Conservation (phyloP, 2,329 filamentous ascomycete species). For the Coleophoma crateriformis region DNA sequence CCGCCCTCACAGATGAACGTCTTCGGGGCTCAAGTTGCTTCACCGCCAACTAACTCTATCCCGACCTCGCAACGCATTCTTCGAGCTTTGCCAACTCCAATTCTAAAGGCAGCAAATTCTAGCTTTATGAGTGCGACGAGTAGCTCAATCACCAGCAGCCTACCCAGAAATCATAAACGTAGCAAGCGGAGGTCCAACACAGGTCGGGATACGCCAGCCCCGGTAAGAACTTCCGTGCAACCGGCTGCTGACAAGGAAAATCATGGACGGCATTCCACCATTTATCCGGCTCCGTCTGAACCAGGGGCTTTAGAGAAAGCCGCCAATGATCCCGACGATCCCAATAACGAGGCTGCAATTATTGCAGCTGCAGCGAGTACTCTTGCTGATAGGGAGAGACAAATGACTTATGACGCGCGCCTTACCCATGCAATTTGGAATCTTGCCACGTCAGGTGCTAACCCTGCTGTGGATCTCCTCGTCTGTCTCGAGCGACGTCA, state of each 20-base stretch:
- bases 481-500: conserved; percentile 89
- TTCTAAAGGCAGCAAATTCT: conserved; percentile 91
- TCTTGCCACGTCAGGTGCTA: conserved; percentile 81
- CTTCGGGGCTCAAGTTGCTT: conserved; percentile 64
- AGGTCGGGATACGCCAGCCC: conserved; percentile 29
- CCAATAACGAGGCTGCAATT: conserved; percentile 25
- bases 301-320: conserved; percentile 18
- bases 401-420: conserved; percentile 72
- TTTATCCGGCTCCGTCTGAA: conserved; percentile 22
- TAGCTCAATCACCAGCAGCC: conserved; percentile 73
- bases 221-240: conserved; percentile 29
- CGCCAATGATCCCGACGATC: conserved; percentile 19
- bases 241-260: conserved; percentile 26
- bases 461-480: conserved; percentile 87
- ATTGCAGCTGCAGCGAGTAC: conserved; percentile 51
- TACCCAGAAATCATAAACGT: conserved; percentile 61
- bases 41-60: conserved; percentile 77
- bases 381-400: conserved; percentile 65
- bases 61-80: conserved; percentile 90
- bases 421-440: conserved; percentile 95
- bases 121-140: conserved; percentile 92
- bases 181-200: conserved; percentile 50
- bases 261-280: conserved; percentile 20
- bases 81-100: conserved; percentile 80
- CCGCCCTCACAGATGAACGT: conserved; percentile 89